Evolutionary conservation across 129 eudicot genomes (phyloP).

Genomic region (Flaveria robusta): DNA sequence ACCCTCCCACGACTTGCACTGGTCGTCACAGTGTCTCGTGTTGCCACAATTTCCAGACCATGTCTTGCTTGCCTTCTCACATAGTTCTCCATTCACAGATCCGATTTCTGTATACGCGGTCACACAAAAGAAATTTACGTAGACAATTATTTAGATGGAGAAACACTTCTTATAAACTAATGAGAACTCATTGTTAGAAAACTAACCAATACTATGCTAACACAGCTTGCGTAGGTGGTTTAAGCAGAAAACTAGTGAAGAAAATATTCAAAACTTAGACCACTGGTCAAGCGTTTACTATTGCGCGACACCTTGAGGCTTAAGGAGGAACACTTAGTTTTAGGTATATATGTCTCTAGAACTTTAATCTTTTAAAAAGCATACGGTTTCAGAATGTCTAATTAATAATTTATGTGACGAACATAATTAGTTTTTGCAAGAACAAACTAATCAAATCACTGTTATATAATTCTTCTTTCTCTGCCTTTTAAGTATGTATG

Average conservation of each 20-base stretch:
- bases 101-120: conserved; percentile 13
- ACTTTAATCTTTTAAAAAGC: neutral
- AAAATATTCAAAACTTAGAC: too few species aligned
- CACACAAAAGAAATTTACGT: neutral
- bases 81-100: conserved; percentile 18
- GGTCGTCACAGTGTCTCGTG: conserved; percentile 34
- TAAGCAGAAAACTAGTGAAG: too few species aligned
- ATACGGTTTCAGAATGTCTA: neutral
- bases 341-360: neutral
- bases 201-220: too few species aligned
- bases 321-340: too few species aligned
- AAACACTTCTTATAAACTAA: neutral
- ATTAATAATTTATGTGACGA: neutral
- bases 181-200: too few species aligned
- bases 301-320: too few species aligned
- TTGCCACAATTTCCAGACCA: conserved; percentile 40
- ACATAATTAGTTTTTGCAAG: neutral
- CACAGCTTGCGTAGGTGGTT: too few species aligned
- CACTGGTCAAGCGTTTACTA: too few species aligned
- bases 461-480: neutral
- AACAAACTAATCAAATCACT: neutral
- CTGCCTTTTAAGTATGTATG: too few species aligned
- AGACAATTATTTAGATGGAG: neutral
- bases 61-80: conserved; percentile 41
- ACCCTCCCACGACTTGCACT: conserved; percentile 41